A percentile compares a stretch with the other conserved stretches of the same genome.
Conservation (phyloP, 108 stramenopile species). For the Cyclotella baltica region DNA sequence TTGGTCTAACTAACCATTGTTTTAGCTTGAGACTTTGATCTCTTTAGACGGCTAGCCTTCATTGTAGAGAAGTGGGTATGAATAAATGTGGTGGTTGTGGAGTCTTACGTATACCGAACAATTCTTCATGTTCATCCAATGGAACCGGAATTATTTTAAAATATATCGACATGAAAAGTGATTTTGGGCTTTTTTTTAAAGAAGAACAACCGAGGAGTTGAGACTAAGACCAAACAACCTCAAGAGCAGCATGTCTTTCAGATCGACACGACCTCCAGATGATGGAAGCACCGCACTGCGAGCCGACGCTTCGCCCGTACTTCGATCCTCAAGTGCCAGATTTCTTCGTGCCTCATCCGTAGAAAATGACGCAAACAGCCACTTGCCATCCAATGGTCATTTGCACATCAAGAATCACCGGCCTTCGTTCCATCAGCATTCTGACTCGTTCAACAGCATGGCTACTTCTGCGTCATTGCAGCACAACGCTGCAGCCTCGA, state of each 20-base stretch:
- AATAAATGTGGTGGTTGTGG: neutral
- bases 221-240: too few species aligned
- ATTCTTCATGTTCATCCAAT: neutral
- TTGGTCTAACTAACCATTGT: too few species aligned
- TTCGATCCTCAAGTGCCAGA: slow-evolving; percentile 17
- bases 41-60: too few species aligned
- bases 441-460: neutral
- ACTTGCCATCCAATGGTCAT: slow-evolving; percentile 19
- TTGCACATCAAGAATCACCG: slow-evolving; percentile 27
- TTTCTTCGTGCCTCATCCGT: slow-evolving; percentile 18
- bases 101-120: neutral
- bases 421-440: neutral
- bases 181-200: too few species aligned
- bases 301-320: neutral
- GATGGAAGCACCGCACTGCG: too few species aligned
- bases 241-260: too few species aligned
- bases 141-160: too few species aligned
- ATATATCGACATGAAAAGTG: too few species aligned
- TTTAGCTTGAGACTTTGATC: too few species aligned
- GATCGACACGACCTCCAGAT: too few species aligned
- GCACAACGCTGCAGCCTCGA: neutral
- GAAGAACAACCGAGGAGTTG: too few species aligned
- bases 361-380: neutral
- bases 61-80: too few species aligned
- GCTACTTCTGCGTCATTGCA: neutral